Evolutionary conservation across 805 yeast genomes (phyloP), one percentile per base, ranked within the genome.

Genomic region (Wickerhamiella spandovensis): DNA sequence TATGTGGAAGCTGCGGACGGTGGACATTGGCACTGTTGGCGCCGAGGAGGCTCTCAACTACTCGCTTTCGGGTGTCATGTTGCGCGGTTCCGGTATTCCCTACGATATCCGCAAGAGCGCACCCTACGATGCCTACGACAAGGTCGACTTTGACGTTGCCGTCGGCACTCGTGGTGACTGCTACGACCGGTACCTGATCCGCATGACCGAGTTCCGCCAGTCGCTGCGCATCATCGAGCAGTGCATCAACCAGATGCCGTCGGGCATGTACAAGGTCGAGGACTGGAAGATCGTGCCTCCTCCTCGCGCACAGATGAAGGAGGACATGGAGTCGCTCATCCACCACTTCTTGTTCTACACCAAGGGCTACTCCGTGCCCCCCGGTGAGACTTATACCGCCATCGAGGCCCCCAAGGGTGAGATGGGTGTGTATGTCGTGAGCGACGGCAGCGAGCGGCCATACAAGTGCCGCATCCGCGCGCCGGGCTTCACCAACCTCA

Each of bases 321-420:
- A 82, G 65, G 94, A 86, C 68, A 86, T 86, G 95, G 95, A 86
- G 73, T 82, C 90, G 21, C 75, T 86, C 59, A 86, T 86, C 65
- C 95, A 86, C 67, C 95, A 86, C 72, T 86, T 86, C 74, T 73
- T 86, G 67, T 73, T 83, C 58, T 86, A 81, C 73, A 83, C 95
- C 51, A 86, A 86, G 74, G 95, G 95, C 58, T 84, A 79, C 66
- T 79, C 81, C 37, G 95, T 86, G 43, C 95, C 95, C 44, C 83
- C 79, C 49, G 95, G 95, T 63, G 95, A 86, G 71, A 82, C 95
- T 10, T 86, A 86, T 66, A 84, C 92, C 47, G 90, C 85, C 51
- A 85, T 86, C 58, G 95, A 86, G 72, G 95, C 95, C 22, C 95
- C 95, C 66, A 86, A 86, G 77, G 95, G 95, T 65, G 95, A 86